These are phyloP conservation scores for Leishmania amazonensis DNA, from an alignment of 208 protist genomes.

Conservation along the genomic window DNA sequence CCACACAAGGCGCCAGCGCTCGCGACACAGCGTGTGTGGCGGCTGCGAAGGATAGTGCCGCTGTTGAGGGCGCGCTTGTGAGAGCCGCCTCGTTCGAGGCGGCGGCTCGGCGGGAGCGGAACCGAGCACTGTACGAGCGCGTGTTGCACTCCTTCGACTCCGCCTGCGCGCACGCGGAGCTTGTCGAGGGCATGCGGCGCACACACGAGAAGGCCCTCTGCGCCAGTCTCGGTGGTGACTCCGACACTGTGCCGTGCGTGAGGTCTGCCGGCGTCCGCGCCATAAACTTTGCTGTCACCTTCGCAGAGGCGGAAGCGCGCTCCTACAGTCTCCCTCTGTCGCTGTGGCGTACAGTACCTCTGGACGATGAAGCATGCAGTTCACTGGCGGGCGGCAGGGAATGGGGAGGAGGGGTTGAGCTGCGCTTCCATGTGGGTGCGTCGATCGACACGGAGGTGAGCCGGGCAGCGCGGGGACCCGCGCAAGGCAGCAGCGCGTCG, in stretches of 20 bases:
- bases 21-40: not conserved
- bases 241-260: not conserved
- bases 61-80: not conserved
- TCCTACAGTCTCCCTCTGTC: slow-evolving; percentile 19
- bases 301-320: slow-evolving; percentile 24
- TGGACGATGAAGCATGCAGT: not conserved
- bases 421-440: slow-evolving; percentile 16
- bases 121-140: slow-evolving; percentile 39
- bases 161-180: slow-evolving; percentile 9
- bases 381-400: not conserved
- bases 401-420: slow-evolving; percentile 11
- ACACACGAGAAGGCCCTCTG: slow-evolving; percentile 9
- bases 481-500: not conserved
- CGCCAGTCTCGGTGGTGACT: not conserved
- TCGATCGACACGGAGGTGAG: not conserved
- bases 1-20: not conserved
- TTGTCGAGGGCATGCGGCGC: slow-evolving; percentile 8
- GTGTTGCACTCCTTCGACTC: slow-evolving; percentile 24
- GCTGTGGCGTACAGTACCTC: slow-evolving; percentile 13
- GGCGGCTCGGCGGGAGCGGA: slow-evolving; percentile 16
- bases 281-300: not conserved
- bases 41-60: not conserved
- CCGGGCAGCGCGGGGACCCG: not conserved
- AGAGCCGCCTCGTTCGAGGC: not conserved
- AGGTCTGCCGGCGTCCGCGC: slow-evolving; percentile 1